Evolutionary conservation across 495 filamentous ascomycete genomes (phyloP), one percentile per base, ranked within the genome.

Genomic region (Hyaloscypha hepaticicola): DNA sequence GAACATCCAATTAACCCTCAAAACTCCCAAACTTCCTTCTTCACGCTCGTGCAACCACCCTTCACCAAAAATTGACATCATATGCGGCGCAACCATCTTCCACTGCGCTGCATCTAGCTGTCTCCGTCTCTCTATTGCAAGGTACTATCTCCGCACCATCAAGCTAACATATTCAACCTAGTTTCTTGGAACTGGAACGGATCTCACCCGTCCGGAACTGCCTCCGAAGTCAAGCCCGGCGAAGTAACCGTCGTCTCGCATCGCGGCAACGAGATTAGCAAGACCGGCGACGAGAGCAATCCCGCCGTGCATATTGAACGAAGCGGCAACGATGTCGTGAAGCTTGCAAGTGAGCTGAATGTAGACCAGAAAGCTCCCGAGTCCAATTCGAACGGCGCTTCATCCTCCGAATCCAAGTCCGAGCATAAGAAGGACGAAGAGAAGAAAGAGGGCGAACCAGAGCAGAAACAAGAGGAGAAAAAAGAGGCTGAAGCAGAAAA

Each of bases 281-380:
- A 82, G 73, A 83, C 85, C 52, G 85, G 81, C 22, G 38, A 80
- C 26, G 75, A 80, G 48, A 77, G 77, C 19, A 82, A 90, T 65
- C 85, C 85, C 1, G 86, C 83, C 50, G 83, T 88, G 19, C 80
- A 80, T 65, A 70, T 87, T 63, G 75, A 74, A 61, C 78, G 85
- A 22, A 69, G 77, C 5, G 85, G 87, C 33, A 87, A 89, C 70
- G 86, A 88, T 72, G 87, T 87, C 45, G 86, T 87, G 34, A 88
- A 88, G 72, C 75, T 76, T 57, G 79, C 82, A 24, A 78, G 75
- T 65, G 85, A 87, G 71, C 72, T 86, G 28, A 76, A 78, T 1
- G 76, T 79, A n/a, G 77, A 79, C 12, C 66, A 75, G 33, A 80
- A 79, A 49, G 63, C 55, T 16, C 22, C 56, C 5, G 57, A 53